These are phyloP conservation scores for Hemileccinum rubropunctum DNA, from an alignment of 768 basidiomycete species.

Conservation along the genomic window DNA sequence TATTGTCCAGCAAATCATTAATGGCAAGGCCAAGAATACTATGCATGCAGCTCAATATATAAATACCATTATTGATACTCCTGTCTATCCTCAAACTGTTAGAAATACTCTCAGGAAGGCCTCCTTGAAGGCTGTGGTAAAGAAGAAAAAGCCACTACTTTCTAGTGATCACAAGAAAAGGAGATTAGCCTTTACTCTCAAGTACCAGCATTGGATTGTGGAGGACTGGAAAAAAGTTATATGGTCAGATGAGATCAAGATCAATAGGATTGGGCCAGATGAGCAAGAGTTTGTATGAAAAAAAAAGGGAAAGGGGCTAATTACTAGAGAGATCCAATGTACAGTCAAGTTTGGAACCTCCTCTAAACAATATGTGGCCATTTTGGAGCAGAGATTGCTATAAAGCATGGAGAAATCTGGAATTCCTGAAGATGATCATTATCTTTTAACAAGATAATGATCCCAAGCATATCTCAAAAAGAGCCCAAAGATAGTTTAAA, in stretches of 20 bases:
- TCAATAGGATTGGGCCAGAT: no score
- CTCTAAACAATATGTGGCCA: neutral
- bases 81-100: constrained; percentile 12
- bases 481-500: no score
- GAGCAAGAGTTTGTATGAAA: no score
- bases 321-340: no score
- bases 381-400: neutral
- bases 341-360: no score
- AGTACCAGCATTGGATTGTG: neutral
- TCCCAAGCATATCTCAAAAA: no score
- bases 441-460: neutral
- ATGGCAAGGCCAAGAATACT: constrained; percentile 18
- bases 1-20: constrained; percentile 23
- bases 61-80: neutral
- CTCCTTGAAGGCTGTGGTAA: constrained; percentile 13
- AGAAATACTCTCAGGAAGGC: constrained; percentile 18
- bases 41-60: neutral
- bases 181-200: neutral
- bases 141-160: constrained; percentile 13
- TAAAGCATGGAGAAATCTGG: neutral
- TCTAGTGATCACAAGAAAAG: neutral
- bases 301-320: no score
- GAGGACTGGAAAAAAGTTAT: neutral
- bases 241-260: neutral
- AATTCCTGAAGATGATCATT: neutral